These are phyloP conservation scores for Xylaria telfairii DNA, from an alignment of 495 filamentous ascomycete genomes.

Conservation along the genomic window DNA sequence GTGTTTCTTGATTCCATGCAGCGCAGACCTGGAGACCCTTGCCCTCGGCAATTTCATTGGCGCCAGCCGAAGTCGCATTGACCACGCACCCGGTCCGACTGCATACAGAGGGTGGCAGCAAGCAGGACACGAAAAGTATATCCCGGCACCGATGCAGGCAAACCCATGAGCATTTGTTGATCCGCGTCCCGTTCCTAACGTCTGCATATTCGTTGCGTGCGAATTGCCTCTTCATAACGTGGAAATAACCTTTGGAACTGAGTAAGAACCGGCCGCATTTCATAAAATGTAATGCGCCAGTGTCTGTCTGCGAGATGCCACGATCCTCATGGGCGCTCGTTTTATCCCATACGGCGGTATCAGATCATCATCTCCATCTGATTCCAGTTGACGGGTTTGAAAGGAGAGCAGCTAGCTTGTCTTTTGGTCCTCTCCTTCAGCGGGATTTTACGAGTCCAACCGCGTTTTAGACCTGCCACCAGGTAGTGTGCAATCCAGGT, in stretches of 20 bases:
- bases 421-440: neutral
- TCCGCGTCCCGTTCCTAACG: neutral
- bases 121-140: slow-evolving; percentile 15
- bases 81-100: neutral
- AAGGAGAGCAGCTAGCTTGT: neutral
- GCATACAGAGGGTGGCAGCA: neutral
- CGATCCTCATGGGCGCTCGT: neutral
- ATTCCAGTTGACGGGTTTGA: neutral
- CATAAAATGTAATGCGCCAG: neutral
- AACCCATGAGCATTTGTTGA: neutral
- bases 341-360: neutral
- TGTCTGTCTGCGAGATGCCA: neutral
- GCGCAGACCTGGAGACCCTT: neutral
- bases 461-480: neutral
- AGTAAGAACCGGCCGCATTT: neutral
- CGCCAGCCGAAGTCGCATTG: neutral
- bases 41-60: neutral
- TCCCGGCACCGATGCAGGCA: neutral
- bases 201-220: neutral
- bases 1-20: neutral
- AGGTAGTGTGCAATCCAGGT: neutral
- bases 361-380: neutral
- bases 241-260: neutral
- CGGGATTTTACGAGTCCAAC: neutral
- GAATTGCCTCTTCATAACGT: neutral